Percentiles rank a stretch among this genome's conserved stretches.
Conservation (phyloP, 179 eudicot genomes). For the Silene noctiflora region DNA sequence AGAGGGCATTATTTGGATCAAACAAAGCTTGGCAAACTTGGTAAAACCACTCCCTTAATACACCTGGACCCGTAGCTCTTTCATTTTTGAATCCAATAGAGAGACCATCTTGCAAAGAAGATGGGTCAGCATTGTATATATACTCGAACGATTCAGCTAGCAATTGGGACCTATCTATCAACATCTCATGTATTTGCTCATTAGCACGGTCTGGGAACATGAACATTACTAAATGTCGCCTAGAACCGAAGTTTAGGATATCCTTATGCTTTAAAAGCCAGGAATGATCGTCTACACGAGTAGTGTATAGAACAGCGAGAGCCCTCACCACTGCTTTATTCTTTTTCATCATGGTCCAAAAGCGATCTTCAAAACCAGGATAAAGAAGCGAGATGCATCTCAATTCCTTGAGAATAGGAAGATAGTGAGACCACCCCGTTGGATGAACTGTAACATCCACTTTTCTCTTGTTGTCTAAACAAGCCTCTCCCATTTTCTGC, state of each 20-base stretch:
- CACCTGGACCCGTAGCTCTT: constrained; percentile 98
- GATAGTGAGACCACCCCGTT: constrained; percentile 51
- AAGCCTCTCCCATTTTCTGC: constrained; percentile 37
- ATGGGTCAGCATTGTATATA: constrained; percentile 49
- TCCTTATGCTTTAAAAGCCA: constrained; percentile 78
- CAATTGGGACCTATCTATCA: constrained; percentile 74
- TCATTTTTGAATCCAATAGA: constrained; percentile 90
- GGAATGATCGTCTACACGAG: constrained; percentile 44
- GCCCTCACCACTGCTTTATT: constrained; percentile 43
- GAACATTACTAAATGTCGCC: constrained; percentile 82
- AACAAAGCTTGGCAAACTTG: constrained; percentile 80
- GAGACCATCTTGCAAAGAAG: constrained; percentile 62
- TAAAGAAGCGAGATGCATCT: constrained; percentile 42
- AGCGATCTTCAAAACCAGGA: constrained; percentile 40
- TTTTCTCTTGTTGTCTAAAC: constrained; percentile 25
- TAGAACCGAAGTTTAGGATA: constrained; percentile 62
- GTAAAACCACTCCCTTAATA: constrained; percentile 92
- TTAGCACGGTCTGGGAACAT: constrained; percentile 84
- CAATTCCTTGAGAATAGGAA: constrained; percentile 65
- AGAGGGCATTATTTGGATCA: constrained; percentile 78
- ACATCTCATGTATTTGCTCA: constrained; percentile 87
- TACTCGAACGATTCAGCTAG: constrained; percentile 84
- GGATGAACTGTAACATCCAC: constrained; percentile 23
- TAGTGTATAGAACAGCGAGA: constrained; percentile 58
- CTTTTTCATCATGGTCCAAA: constrained; percentile 49